phyloP scores from a whole-genome alignment of 768 basidiomycete genomes.

The Lentinula raphanica region DNA sequence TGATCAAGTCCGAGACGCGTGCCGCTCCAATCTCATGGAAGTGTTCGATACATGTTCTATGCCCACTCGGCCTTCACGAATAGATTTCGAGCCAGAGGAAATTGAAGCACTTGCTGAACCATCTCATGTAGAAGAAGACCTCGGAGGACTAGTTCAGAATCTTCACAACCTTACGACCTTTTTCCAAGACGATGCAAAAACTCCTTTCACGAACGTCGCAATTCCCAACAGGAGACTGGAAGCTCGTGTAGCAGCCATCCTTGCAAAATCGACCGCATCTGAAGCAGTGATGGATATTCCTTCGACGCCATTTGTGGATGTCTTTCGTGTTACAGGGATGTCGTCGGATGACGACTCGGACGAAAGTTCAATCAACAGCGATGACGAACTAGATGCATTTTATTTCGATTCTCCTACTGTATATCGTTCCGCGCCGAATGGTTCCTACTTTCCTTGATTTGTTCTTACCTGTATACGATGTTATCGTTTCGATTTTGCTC shows the following conservation, averaged over 20 bases:
- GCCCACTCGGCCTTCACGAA: conserved; percentile 60
- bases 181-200: conserved; percentile 51
- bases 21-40: conserved; percentile 74
- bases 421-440: conserved; percentile 44
- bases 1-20: conserved; percentile 53
- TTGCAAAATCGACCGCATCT: conserved; percentile 68
- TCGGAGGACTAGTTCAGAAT: conserved; percentile 75
- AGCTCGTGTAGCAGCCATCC: conserved; percentile 75
- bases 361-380: conserved; percentile 36
- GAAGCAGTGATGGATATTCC: conserved; percentile 53
- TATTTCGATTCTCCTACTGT: conserved; percentile 52
- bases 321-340: conserved; percentile 55
- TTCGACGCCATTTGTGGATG: conserved; percentile 76
- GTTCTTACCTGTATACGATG: neutral
- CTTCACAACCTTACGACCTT: conserved; percentile 71
- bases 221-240: conserved; percentile 60
- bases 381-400: conserved; percentile 55
- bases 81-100: conserved; percentile 67
- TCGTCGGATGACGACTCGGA: conserved; percentile 42
- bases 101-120: conserved; percentile 41
- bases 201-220: conserved; percentile 24
- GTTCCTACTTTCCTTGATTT: conserved; percentile 30
- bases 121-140: conserved; percentile 45
- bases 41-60: conserved; percentile 83
- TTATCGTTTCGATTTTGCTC: neutral